Conservation (phyloP, 306 rosid genomes). For the Prunus kanzakura region DNA sequence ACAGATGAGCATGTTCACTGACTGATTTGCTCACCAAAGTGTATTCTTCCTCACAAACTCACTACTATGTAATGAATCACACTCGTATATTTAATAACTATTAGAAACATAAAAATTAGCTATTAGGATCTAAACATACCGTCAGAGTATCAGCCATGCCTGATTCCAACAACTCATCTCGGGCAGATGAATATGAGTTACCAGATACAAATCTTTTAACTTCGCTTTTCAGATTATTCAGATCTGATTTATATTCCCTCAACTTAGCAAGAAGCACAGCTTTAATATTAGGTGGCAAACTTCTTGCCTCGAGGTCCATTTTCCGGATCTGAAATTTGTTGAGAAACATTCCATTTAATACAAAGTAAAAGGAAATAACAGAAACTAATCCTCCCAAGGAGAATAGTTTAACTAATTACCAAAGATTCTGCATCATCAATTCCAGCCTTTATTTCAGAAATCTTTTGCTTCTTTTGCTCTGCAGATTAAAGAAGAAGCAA, state of each 20-base stretch:
- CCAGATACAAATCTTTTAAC: too few species aligned
- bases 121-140: too few species aligned
- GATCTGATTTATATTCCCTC: too few species aligned
- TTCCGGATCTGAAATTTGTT: too few species aligned
- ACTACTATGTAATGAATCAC: neutral
- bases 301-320: too few species aligned
- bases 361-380: slow-evolving; percentile 1
- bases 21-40: neutral
- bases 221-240: too few species aligned
- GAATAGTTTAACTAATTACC: slow-evolving; percentile 44
- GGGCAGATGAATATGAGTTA: too few species aligned
- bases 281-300: too few species aligned
- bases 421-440: slow-evolving; percentile 87
- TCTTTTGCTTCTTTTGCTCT: slow-evolving; percentile 93
- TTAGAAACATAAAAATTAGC: too few species aligned
- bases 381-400: slow-evolving; percentile 22
- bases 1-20: neutral
- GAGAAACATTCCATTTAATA: slow-evolving; percentile 2
- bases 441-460: slow-evolving; percentile 75
- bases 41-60: neutral
- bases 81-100: neutral
- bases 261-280: too few species aligned
- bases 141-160: too few species aligned
- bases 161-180: too few species aligned
- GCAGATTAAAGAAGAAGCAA: slow-evolving; percentile 23